Evolutionary conservation across 305 asterid species (phyloP), one percentile per base, ranked within the genome.

Genomic region (Salvia sclarea): DNA sequence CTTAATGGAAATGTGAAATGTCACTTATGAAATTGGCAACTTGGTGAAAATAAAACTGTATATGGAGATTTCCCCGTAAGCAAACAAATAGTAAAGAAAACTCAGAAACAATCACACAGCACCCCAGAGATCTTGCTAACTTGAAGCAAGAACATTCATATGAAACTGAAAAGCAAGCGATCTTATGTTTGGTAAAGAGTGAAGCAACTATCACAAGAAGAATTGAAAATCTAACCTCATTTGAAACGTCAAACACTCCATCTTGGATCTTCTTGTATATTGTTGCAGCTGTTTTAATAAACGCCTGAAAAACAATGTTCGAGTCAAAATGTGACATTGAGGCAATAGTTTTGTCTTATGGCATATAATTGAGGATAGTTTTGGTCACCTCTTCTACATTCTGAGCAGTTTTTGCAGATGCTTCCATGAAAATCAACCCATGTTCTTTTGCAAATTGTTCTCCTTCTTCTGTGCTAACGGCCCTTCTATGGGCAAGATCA

Each of bases 371-470:
- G 8, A 20, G 68, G 48, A 50, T 70, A 50, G 66, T 63, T 20
- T 38, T 56, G 75, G 38, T 74, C 71, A 85, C 91, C 83, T 84
- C 85, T 72, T 75, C 89, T 16, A 86, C 93, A 59, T 86, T 88
- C 47, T 77, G 80, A 59, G 89, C 89, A 61, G 89, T 80, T 79
- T 81, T 86, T 2, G 96, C 96, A 30, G 96, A 88, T 30, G 93
- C 92, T 80, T 88, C 96, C 83, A 80, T 70, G 79, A 88, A 88
- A 48, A 86, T 71, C 72, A 88, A 72, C 14, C 91, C 91, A 49
- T 83, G 70, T 66, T 80, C 85, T 78, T 68, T 75, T 1, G 96
- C 93, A 70, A 88, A 86, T 58, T 77, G 87, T 60, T 82, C 80
- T 7, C 96, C 96, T 79, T 86, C 93, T 76, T 86, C 88, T 6